Evolutionary conservation across 2,329 filamentous ascomycete genomes (phyloP).

Genomic region (Magnaporthales sp.): DNA sequence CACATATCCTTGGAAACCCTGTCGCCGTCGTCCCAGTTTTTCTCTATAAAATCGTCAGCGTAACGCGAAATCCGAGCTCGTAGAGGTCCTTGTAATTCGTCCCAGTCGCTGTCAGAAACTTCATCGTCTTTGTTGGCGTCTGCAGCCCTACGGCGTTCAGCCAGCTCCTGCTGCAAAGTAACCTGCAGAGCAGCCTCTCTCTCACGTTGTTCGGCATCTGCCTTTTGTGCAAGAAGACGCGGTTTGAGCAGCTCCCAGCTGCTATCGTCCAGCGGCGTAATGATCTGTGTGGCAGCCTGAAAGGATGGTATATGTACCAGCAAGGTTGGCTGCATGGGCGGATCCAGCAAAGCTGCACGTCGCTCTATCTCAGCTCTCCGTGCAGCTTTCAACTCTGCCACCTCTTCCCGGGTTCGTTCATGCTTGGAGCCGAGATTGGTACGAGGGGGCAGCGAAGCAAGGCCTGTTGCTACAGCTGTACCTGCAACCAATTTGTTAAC

Average conservation of each 20-base stretch:
- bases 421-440: conserved; percentile 15
- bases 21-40: conserved; percentile 55
- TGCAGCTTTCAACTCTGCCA: conserved; percentile 52
- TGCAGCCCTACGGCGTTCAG: conserved; percentile 13
- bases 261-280: conserved; percentile 56
- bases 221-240: conserved; percentile 56
- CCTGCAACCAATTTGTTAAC: neutral
- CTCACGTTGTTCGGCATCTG: conserved; percentile 52
- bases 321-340: conserved; percentile 53
- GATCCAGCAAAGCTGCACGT: conserved; percentile 55
- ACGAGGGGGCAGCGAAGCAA: conserved; percentile 3
- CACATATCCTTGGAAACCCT: conserved; percentile 55
- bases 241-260: conserved; percentile 63
- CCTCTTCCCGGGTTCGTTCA: conserved; percentile 52
- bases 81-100: conserved; percentile 59
- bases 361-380: conserved; percentile 64
- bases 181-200: conserved; percentile 24
- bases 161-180: conserved; percentile 9
- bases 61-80: conserved; percentile 55
- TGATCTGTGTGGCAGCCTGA: conserved; percentile 63
- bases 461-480: neutral
- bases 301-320: conserved; percentile 66
- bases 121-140: conserved; percentile 42
- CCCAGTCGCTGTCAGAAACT: conserved; percentile 59
- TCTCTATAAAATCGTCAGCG: conserved; percentile 61